Conservation (phyloP, 495 filamentous ascomycete species). For the Neurospora cerealis region DNA sequence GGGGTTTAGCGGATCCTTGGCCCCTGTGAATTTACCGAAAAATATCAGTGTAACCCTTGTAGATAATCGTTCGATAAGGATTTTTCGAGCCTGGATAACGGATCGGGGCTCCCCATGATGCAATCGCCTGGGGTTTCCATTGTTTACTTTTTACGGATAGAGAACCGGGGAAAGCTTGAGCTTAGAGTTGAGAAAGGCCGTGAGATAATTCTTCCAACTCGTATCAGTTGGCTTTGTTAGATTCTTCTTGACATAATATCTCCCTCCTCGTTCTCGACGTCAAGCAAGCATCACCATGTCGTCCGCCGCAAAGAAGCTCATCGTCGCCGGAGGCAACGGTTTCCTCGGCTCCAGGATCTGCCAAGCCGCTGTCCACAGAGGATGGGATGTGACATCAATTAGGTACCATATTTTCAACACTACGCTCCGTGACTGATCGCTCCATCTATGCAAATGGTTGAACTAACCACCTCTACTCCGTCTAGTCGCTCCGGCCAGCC, state of each 20-base stretch:
- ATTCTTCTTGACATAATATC: background rate
- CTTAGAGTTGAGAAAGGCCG: background rate
- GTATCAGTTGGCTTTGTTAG: background rate
- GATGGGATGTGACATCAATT: conserved; percentile 84
- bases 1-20: background rate
- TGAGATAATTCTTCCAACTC: background rate
- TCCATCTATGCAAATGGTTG: background rate
- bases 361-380: conserved; percentile 68
- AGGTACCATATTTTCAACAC: conserved; percentile 41
- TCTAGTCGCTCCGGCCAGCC: conserved; percentile 79
- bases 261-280: background rate
- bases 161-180: background rate
- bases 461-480: background rate
- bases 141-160: background rate
- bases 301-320: conserved; percentile 51
- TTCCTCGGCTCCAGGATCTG: conserved; percentile 92
- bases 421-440: too few species aligned
- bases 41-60: conserved; percentile 10
- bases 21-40: background rate
- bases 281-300: conserved; percentile 9
- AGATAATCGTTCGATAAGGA: background rate
- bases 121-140: background rate
- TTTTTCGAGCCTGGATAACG: background rate
- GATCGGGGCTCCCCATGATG: conserved; percentile 1
- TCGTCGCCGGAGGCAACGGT: conserved; percentile 92